These are phyloP conservation scores for Mycosarcoma mackinlayi DNA, from an alignment of 1,284 basidiomycete species.

Conservation along the genomic window DNA sequence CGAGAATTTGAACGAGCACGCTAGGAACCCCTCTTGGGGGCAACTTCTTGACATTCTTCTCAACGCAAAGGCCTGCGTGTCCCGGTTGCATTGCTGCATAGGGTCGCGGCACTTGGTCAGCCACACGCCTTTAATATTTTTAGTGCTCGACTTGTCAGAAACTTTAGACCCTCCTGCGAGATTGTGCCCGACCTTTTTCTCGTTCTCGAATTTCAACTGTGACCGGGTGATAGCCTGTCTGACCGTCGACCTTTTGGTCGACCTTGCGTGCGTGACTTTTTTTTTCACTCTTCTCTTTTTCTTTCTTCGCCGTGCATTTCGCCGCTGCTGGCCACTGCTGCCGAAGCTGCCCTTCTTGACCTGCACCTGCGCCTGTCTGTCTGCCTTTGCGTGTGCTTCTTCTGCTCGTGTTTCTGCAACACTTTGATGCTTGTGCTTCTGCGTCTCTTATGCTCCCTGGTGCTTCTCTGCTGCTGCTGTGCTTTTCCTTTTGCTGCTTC, in stretches of 20 bases:
- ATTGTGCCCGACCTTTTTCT: conserved; percentile 3
- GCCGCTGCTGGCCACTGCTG: conserved; percentile 9
- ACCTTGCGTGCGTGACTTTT: conserved; percentile 11
- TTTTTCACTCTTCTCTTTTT: neutral
- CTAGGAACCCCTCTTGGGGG: neutral
- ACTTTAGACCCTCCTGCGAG: conserved; percentile 6
- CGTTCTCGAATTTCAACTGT: conserved; percentile 7
- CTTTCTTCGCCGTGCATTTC: conserved; percentile 31
- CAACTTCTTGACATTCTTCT: no score
- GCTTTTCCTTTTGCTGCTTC: conserved; percentile 6
- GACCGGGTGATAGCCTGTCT: neutral
- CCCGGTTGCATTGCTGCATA: conserved; percentile 1
- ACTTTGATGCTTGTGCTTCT: conserved; percentile 2
- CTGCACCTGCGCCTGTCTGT: conserved; percentile 27
- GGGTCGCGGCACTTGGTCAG: conserved; percentile 6
- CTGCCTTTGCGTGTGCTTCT: no score
- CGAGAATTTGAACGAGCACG: neutral
- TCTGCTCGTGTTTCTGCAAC: no score
- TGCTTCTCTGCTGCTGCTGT: conserved; percentile 6
- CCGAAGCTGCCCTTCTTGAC: conserved; percentile 7
- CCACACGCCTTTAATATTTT: conserved; percentile 5
- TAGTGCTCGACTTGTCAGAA: conserved; percentile 1
- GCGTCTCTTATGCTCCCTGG: conserved; percentile 7
- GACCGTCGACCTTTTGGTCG: no score
- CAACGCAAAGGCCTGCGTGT: no score